Conservation (phyloP, 2,329 filamentous ascomycete species). For the Sarocladium oryzae region DNA sequence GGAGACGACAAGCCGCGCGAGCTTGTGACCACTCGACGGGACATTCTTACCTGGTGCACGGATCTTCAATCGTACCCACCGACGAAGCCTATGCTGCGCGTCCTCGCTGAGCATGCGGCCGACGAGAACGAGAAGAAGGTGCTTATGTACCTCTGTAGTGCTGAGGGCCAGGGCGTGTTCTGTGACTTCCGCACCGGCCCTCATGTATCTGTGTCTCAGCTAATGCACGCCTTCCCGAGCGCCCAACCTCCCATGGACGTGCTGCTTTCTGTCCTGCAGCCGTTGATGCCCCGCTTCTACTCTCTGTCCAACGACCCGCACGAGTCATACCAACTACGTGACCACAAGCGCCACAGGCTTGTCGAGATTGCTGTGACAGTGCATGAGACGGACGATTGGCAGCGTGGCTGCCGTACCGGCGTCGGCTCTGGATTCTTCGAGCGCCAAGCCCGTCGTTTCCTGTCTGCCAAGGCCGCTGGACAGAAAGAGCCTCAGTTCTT, state of each 20-base stretch:
- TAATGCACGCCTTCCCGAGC: slow-evolving; percentile 88
- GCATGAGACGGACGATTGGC: slow-evolving; percentile 80
- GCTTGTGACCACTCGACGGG: slow-evolving; percentile 82
- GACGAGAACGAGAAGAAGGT: slow-evolving; percentile 84
- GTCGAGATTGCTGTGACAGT: slow-evolving; percentile 97
- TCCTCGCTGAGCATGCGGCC: slow-evolving; percentile 78
- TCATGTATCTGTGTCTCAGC: slow-evolving; percentile 76
- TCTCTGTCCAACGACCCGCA: slow-evolving; percentile 95
- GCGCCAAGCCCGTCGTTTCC: slow-evolving; percentile 67
- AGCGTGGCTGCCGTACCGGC: slow-evolving; percentile 64
- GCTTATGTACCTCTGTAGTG: slow-evolving; percentile 76
- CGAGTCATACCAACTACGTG: slow-evolving; percentile 61
- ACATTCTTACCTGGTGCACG: slow-evolving; percentile 91
- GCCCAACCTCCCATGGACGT: slow-evolving; percentile 79
- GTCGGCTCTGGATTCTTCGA: slow-evolving; percentile 93
- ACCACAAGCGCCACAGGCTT: slow-evolving; percentile 66
- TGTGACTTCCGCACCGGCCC: slow-evolving; percentile 90
- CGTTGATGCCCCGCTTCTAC: slow-evolving; percentile 97
- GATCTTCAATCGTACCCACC: slow-evolving; percentile 91
- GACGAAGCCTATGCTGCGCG: slow-evolving; percentile 76
- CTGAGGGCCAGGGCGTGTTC: slow-evolving; percentile 85
- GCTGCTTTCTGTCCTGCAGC: slow-evolving; percentile 72
- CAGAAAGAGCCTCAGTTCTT: slow-evolving; percentile 56
- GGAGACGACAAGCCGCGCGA: slow-evolving; percentile 80
- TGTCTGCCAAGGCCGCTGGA: slow-evolving; percentile 59